A percentile compares a stretch with the other conserved stretches of the same genome.
These are phyloP conservation scores for Gelatoporia subvermispora DNA, from an alignment of 768 basidiomycete species.

Conservation along the genomic window DNA sequence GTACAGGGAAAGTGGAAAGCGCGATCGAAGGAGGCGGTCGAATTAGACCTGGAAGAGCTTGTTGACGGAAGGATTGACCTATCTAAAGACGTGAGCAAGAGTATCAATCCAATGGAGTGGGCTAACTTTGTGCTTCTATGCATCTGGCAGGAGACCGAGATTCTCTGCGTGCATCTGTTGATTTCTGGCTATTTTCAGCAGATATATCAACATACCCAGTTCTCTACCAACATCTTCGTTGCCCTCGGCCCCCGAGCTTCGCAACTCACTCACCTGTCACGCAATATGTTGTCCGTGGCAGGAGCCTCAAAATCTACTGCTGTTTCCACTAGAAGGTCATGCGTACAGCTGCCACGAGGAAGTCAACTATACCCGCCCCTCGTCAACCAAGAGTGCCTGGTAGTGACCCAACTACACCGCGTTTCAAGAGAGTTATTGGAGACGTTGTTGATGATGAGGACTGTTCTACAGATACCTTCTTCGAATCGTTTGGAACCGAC, in stretches of 20 bases:
- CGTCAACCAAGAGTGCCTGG: background rate
- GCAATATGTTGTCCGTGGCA: slow-evolving; percentile 31
- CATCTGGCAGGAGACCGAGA: slow-evolving; percentile 60
- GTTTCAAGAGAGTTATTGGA: background rate
- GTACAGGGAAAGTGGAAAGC: slow-evolving; percentile 21
- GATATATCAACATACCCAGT: slow-evolving; percentile 47
- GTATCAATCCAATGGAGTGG: slow-evolving; percentile 21
- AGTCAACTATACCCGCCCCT: slow-evolving; percentile 1
- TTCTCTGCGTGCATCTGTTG: slow-evolving; percentile 64
- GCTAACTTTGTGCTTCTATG: background rate
- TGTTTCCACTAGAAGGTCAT: slow-evolving; percentile 31
- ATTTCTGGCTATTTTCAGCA: slow-evolving; percentile 63
- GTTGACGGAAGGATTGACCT: slow-evolving; percentile 64
- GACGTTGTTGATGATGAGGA: slow-evolving; percentile 5
- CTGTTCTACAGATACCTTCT: background rate
- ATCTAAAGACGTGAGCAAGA: slow-evolving; percentile 52
- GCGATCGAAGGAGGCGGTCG: slow-evolving; percentile 37
- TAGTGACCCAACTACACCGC: background rate
- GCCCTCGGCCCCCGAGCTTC: slow-evolving; percentile 41
- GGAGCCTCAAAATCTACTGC: slow-evolving; percentile 35
- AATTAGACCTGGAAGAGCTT: slow-evolving; percentile 53
- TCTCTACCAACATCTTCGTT: slow-evolving; percentile 55
- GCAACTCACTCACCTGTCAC: slow-evolving; percentile 41
- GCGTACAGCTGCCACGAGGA: slow-evolving; percentile 14
- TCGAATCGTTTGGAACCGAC: slow-evolving; percentile 4